Evolutionary conservation across 148 eudicot genomes (phyloP), one percentile per base, ranked within the genome.

Genomic region (Rhododendron ovatum): DNA sequence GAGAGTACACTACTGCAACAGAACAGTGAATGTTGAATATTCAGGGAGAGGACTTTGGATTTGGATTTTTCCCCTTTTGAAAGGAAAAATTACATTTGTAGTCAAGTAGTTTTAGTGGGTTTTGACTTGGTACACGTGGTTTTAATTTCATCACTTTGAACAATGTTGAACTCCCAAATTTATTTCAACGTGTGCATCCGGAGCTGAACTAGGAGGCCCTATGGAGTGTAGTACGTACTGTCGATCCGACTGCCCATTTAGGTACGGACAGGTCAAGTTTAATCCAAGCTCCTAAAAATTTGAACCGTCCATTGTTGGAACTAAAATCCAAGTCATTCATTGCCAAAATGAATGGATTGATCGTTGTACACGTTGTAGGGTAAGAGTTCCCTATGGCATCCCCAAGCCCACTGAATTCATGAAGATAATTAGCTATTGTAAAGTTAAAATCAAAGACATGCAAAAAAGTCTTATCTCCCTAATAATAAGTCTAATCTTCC

Each of bases 221-320:
- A 6, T 0, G 0, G 45, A 0, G 20, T 15, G 12, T 53, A 3
- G 5, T 53, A 20, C 0, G n/a, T n/a, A 20, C 0, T 15, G 0
- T 15, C 20, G 4, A 55, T 55, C 0, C 22, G 17, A 17, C 1
- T 3, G 4, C 1, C 15, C 22, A 55, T 55, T 55, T 13, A 0
- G 7, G 7, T 55, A 18, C 1, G 2, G 0, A 55, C 12, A 1
- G 7, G 4, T 55, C 6, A 55, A 18, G 20, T 55, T 15, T 15
- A 55, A 13, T 13, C 5, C 15, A 0, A 51, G 3, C 55, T 13
- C 1, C 3, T 3, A 0, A 0, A 55, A 14, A 55, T 55, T 0
- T 14, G 15, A 0, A 55, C 1, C 5, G 1, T 55, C 20, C 59
- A 55, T 15, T 15, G 0, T 55, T 55, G 7, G 2, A 2, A 55